These are phyloP conservation scores for Lactifluus echinatus DNA, from an alignment of 768 basidiomycete genomes.

Conservation along the genomic window DNA sequence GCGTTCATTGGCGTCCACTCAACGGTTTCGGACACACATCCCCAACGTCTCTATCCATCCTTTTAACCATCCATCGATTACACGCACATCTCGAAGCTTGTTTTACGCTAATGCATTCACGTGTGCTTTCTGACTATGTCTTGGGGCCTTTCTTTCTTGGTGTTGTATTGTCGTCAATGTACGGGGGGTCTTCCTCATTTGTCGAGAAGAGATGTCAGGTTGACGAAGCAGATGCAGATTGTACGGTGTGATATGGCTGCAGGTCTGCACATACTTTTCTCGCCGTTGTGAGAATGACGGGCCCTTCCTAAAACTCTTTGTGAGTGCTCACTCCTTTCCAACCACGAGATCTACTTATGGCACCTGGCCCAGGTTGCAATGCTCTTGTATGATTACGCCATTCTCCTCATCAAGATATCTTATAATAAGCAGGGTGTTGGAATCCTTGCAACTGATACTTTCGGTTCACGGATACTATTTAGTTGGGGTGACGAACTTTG, in stretches of 20 bases:
- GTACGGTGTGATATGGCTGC: slow-evolving; percentile 3
- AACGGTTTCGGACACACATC: too few species aligned
- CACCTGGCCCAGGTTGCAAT: background rate
- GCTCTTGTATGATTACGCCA: background rate
- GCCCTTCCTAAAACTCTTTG: background rate
- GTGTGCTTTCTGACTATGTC: background rate
- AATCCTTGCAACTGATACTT: background rate
- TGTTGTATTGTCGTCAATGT: slow-evolving; percentile 1
- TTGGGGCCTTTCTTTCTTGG: background rate
- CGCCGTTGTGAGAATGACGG: background rate
- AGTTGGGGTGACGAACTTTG: background rate
- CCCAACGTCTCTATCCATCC: too few species aligned
- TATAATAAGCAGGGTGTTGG: background rate
- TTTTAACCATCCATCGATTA: background rate
- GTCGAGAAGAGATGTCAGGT: too few species aligned
- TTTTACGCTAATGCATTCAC: background rate
- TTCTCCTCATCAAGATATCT: background rate
- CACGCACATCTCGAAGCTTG: background rate
- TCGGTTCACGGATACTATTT: slow-evolving; percentile 1
- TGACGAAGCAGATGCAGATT: background rate
- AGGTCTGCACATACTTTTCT: background rate
- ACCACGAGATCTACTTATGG: background rate
- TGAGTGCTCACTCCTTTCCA: background rate
- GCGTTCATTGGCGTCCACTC: background rate
- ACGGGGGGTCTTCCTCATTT: too few species aligned